Evolutionary conservation across 257 asterid species (phyloP).

Genomic region (Mentha longifolia): DNA sequence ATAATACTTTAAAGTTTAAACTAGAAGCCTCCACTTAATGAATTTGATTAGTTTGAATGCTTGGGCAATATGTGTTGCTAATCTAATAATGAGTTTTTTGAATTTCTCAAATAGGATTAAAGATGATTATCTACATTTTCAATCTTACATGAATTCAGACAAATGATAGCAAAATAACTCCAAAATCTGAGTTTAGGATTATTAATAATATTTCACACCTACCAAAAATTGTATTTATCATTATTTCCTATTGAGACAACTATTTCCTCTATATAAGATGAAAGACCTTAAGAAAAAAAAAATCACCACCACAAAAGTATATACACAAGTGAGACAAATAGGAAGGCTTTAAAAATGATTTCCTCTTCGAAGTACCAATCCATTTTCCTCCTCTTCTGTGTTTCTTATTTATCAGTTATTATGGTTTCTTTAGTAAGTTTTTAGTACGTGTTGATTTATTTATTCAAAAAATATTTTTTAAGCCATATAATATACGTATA

Average conservation of each 20-base stretch:
- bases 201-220: not conserved
- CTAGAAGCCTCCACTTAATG: too few species aligned
- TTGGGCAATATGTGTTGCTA: not conserved
- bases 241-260: not conserved
- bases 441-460: not conserved
- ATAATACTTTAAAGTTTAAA: too few species aligned
- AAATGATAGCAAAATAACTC: not conserved
- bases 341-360: conserved; percentile 10
- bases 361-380: conserved; percentile 28
- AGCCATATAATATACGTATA: too few species aligned
- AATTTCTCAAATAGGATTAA: not conserved
- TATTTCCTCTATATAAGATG: conserved; percentile 3
- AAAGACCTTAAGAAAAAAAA: not conserved
- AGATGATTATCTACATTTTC: not conserved
- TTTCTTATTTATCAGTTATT: conserved; percentile 10
- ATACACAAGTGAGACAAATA: not conserved
- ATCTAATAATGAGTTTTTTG: not conserved
- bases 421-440: conserved; percentile 34
- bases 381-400: conserved; percentile 25
- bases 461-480: too few species aligned
- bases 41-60: not conserved
- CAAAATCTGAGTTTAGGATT: not conserved
- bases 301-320: not conserved
- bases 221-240: not conserved
- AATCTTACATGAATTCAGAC: not conserved